Evolutionary conservation across 495 filamentous ascomycete genomes (phyloP).

Genomic region (Penicillium fimorum): DNA sequence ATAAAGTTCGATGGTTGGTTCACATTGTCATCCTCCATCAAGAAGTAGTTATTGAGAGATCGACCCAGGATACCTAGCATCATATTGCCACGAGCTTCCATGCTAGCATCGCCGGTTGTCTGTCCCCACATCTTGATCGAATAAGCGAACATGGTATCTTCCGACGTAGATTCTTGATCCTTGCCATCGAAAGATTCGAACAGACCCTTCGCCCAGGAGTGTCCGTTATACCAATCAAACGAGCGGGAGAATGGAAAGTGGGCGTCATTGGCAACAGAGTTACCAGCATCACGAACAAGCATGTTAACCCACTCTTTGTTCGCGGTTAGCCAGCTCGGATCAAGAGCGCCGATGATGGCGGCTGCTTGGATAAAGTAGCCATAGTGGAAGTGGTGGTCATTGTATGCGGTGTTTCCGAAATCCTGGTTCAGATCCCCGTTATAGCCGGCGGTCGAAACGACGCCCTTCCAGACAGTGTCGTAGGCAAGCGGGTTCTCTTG

Average conservation of each 20-base stretch:
- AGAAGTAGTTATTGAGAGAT: conserved; percentile 75
- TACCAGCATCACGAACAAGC: conserved; percentile 74
- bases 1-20: conserved; percentile 78
- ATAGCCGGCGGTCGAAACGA: conserved; percentile 80
- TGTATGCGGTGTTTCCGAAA: conserved; percentile 85
- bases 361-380: conserved; percentile 88
- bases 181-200: conserved; percentile 89
- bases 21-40: conserved; percentile 65
- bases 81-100: conserved; percentile 85
- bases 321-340: conserved; percentile 67
- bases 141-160: conserved; percentile 87
- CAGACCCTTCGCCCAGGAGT: conserved; percentile 96
- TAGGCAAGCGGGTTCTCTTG: conserved; percentile 80
- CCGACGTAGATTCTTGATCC: conserved; percentile 86
- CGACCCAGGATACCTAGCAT: conserved; percentile 75
- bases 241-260: conserved; percentile 82
- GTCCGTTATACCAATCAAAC: conserved; percentile 95
- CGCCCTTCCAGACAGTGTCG: conserved; percentile 79
- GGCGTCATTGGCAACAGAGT: conserved; percentile 65
- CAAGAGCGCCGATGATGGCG: conserved; percentile 78
- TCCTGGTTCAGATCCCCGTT: conserved; percentile 68
- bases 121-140: conserved; percentile 92
- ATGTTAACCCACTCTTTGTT: conserved; percentile 82
- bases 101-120: conserved; percentile 67
- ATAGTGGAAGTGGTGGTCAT: conserved; percentile 96